These are phyloP conservation scores for Thuja plicata DNA, from an alignment of 83 land plant genomes.

Conservation along the genomic window DNA sequence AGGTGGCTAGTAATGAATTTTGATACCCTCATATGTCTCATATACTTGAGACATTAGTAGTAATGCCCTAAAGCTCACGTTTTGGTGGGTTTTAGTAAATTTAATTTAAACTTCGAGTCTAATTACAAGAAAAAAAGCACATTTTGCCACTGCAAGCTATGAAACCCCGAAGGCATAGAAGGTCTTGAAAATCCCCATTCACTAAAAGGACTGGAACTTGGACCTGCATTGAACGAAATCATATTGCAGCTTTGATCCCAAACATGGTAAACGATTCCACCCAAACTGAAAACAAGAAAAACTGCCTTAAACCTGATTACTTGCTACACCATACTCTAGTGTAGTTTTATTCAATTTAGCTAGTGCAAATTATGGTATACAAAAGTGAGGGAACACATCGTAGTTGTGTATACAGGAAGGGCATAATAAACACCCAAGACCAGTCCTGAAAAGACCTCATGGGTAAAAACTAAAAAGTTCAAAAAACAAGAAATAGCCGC, in stretches of 20 bases:
- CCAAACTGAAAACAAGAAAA: neutral
- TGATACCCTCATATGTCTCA: neutral
- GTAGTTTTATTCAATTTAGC: neutral
- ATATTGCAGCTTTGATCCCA: neutral
- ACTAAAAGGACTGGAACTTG: neutral
- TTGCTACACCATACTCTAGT: neutral
- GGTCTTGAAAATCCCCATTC: neutral
- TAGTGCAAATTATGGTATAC: neutral
- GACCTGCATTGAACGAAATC: neutral
- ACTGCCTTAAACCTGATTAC: neutral
- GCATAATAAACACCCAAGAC: neutral
- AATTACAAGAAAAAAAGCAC: neutral
- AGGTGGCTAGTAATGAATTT: neutral
- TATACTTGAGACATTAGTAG: neutral
- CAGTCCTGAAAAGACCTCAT: neutral
- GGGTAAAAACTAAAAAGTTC: too few species aligned
- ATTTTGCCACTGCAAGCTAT: neutral
- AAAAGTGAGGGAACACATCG: neutral
- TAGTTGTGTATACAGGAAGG: neutral
- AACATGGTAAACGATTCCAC: neutral
- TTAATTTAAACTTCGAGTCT: neutral
- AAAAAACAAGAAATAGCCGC: neutral
- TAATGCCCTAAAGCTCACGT: neutral
- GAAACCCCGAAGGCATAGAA: neutral
- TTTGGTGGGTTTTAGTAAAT: neutral